Conservation (phyloP, 1,284 basidiomycete species). For the Ustilago xerochloae region DNA sequence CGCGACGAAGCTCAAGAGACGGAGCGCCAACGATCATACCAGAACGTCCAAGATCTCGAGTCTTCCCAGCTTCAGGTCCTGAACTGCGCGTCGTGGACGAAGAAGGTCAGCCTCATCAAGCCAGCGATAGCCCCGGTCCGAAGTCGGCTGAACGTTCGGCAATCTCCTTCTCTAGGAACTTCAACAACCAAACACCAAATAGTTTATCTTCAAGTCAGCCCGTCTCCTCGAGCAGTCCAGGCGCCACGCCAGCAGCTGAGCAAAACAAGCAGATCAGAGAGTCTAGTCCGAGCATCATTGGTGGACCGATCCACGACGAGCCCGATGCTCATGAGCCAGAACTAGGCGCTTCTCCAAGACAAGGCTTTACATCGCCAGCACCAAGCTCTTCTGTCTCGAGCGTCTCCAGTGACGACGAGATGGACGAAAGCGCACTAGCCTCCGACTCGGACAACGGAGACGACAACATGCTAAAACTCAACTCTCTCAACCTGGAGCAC, state of each 20-base stretch:
- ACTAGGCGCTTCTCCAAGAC: not conserved
- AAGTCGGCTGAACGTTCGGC: not conserved
- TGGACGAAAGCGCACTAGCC: conserved; percentile 18
- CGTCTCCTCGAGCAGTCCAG: conserved; percentile 5
- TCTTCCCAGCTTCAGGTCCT: conserved; percentile 5
- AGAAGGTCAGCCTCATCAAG: conserved; percentile 31
- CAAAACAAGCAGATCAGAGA: not conserved
- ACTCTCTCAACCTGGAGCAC: conserved; percentile 49
- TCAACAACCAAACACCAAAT: conserved; percentile 24
- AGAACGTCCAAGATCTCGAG: conserved; percentile 15
- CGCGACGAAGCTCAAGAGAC: conserved; percentile 6
- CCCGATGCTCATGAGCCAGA: conserved; percentile 28
- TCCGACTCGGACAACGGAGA: conserved; percentile 25
- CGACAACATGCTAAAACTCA: conserved; percentile 22
- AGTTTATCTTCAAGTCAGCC: conserved; percentile 22
- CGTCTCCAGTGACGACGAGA: conserved; percentile 36
- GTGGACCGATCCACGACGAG: conserved; percentile 27
- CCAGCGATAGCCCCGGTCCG: not conserved
- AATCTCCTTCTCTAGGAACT: conserved; percentile 18
- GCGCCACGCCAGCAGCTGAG: not conserved
- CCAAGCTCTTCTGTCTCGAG: conserved; percentile 18
- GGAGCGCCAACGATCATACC: not conserved
- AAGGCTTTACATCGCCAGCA: not conserved
- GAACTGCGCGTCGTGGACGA: conserved; percentile 46
- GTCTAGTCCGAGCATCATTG: conserved; percentile 28